phyloP scores from a whole-genome alignment of 2,329 filamentous ascomycete genomes.

The Colletotrichum plurivorum region DNA sequence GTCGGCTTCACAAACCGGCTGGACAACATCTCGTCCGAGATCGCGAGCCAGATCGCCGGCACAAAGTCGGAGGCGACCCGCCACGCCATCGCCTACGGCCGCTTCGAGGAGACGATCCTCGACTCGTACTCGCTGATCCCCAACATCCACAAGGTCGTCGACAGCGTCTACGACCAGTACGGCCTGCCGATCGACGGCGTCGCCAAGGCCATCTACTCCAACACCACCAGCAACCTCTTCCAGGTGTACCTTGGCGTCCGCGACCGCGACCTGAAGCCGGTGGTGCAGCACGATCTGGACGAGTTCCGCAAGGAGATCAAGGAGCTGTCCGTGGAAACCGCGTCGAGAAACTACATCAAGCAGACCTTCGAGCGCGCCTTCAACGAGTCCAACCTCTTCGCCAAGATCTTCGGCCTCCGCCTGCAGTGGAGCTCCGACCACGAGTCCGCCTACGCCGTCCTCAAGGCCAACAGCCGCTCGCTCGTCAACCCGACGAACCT shows the following conservation, averaged over 20 bases:
- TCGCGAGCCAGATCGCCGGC: conserved; percentile 66
- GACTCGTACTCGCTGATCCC: conserved; percentile 70
- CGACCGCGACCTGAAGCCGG: conserved; percentile 66
- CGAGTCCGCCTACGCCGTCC: conserved; percentile 64
- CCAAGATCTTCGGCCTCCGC: conserved; percentile 69
- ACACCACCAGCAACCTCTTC: conserved; percentile 68
- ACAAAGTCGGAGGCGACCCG: conserved; percentile 72
- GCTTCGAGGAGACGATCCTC: conserved; percentile 70
- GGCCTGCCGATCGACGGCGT: conserved; percentile 61
- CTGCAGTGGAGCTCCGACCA: conserved; percentile 64
- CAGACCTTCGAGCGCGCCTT: conserved; percentile 72
- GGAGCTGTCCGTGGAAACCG: conserved; percentile 65
- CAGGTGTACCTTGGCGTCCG: conserved; percentile 66
- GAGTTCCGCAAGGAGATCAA: conserved; percentile 68
- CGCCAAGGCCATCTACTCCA: conserved; percentile 67
- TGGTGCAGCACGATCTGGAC: conserved; percentile 68
- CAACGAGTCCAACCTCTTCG: conserved; percentile 67
- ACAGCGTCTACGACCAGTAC: conserved; percentile 65
- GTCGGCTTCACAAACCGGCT: conserved; percentile 68
- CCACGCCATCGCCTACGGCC: conserved; percentile 72
- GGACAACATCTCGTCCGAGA: conserved; percentile 68
- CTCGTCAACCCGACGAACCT: conserved; percentile 69
- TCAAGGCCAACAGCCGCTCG: conserved; percentile 65
- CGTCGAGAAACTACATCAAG: conserved; percentile 71
- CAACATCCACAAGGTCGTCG: conserved; percentile 68